A percentile compares a stretch with the other conserved stretches of the same genome.
Conservation (phyloP, 805 yeast species). For the Wickerhamomyces kurtzmanii region DNA sequence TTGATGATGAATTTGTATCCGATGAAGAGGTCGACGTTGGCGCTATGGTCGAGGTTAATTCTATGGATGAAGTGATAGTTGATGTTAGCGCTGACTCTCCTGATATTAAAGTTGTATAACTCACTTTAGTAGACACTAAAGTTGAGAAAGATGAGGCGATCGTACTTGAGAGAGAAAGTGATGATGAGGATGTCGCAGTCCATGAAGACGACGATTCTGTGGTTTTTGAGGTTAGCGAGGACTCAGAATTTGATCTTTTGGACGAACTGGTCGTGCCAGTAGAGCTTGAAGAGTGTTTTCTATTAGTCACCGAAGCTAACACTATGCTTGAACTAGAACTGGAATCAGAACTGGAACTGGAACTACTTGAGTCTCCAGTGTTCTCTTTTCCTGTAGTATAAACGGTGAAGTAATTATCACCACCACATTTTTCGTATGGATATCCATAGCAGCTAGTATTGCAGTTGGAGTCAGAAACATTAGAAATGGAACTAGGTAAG, state of each 20-base stretch:
- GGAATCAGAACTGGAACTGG: constrained; percentile 7
- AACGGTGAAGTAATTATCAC: constrained; percentile 35
- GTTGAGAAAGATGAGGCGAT: constrained; percentile 1
- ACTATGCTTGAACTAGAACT: constrained; percentile 1
- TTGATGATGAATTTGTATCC: neutral
- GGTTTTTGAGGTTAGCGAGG: constrained; percentile 4
- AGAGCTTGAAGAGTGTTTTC: constrained; percentile 2
- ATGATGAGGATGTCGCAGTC: constrained; percentile 6
- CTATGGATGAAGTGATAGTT: constrained; percentile 6
- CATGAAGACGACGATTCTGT: constrained; percentile 4
- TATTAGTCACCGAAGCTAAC: neutral
- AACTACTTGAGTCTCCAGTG: constrained; percentile 4
- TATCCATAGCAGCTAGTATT: constrained; percentile 48
- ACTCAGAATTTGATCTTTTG: constrained; percentile 5
- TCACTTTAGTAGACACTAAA: no score
- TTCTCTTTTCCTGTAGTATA: constrained; percentile 23
- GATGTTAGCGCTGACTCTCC: constrained; percentile 8
- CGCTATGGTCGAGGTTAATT: constrained; percentile 1
- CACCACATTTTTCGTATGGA: constrained; percentile 56
- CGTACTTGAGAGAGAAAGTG: constrained; percentile 7
- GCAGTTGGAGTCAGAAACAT: constrained; percentile 28
- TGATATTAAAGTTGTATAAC: no score
- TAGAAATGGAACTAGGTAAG: constrained; percentile 21
- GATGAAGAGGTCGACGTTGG: constrained; percentile 1
- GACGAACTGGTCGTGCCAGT: constrained; percentile 5